Conservation (phyloP, 2,329 filamentous ascomycete genomes). For the Kalmusia sp. region DNA sequence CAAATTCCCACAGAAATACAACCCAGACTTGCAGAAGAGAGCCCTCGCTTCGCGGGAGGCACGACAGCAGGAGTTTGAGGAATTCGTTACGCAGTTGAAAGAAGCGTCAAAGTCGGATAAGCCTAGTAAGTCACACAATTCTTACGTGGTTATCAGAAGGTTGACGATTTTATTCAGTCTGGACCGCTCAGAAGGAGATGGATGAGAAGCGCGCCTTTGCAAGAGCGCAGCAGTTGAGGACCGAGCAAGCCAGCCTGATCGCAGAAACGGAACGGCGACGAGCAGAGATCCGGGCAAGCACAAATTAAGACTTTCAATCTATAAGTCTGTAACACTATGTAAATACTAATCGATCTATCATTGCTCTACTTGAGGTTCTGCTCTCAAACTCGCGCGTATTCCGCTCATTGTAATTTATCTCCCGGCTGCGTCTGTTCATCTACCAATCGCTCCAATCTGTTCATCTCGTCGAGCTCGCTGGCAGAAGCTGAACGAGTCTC, state of each 20-base stretch:
- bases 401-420: no score
- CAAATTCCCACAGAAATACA: constrained; percentile 70
- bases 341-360: no score
- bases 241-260: constrained; percentile 38
- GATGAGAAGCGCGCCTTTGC: constrained; percentile 36
- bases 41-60: constrained; percentile 80
- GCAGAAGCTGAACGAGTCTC: no score
- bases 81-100: constrained; percentile 84
- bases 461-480: no score
- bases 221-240: constrained; percentile 34
- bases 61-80: constrained; percentile 84
- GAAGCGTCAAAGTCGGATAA: constrained; percentile 90
- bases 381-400: no score
- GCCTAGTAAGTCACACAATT: constrained; percentile 68
- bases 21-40: constrained; percentile 89
- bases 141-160: background rate
- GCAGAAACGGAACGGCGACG: constrained; percentile 41
- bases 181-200: constrained; percentile 43
- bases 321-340: constrained; percentile 18
- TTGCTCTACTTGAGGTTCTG: no score
- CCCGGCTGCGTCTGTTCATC: no score
- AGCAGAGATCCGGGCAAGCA: constrained; percentile 43
- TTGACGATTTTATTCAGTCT: constrained; percentile 35
- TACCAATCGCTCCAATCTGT: no score
- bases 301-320: constrained; percentile 21